Percentiles rank a stretch among this genome's conserved stretches.
These are phyloP conservation scores for Beta corolliflora DNA, from an alignment of 179 eudicot species.

Conservation along the genomic window DNA sequence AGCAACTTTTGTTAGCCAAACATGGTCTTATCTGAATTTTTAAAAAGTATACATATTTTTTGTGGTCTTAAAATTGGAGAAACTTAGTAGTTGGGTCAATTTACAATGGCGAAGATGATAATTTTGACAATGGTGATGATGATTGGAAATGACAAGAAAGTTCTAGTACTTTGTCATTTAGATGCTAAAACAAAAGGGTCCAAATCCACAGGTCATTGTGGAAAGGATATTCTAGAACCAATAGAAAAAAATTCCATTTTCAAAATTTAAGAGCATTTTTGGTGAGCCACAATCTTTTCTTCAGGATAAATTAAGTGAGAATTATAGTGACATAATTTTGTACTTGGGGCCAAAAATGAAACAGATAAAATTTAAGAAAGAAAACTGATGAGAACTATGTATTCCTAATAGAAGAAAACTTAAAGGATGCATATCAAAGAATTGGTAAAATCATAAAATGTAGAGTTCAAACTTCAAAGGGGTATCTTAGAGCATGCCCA, in stretches of 20 bases:
- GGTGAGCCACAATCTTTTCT: conserved; percentile 23
- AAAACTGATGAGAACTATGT: not conserved
- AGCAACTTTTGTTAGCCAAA: conserved; percentile 8
- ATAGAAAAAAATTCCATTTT: not conserved
- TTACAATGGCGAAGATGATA: not conserved
- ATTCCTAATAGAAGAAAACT: not conserved
- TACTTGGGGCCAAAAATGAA: not conserved
- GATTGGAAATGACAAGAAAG: not conserved
- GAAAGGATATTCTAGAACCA: not conserved
- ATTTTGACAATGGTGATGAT: not conserved
- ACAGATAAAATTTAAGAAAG: not conserved
- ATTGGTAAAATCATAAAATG: too few relatives aligned
- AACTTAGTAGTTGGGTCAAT: not conserved
- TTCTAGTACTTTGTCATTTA: not conserved
- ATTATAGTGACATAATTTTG: not conserved
- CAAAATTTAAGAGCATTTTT: not conserved
- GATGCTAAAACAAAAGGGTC: conserved; percentile 8
- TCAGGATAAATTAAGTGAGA: not conserved
- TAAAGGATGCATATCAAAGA: too few relatives aligned
- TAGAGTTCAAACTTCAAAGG: not conserved
- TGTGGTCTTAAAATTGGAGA: not conserved
- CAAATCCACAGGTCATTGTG: conserved; percentile 10
- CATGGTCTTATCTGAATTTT: not conserved
- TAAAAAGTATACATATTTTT: not conserved
- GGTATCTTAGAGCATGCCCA: too few relatives aligned